These are phyloP conservation scores for Neocucurbitaria cava DNA, from an alignment of 2,329 filamentous ascomycete species.

Conservation along the genomic window DNA sequence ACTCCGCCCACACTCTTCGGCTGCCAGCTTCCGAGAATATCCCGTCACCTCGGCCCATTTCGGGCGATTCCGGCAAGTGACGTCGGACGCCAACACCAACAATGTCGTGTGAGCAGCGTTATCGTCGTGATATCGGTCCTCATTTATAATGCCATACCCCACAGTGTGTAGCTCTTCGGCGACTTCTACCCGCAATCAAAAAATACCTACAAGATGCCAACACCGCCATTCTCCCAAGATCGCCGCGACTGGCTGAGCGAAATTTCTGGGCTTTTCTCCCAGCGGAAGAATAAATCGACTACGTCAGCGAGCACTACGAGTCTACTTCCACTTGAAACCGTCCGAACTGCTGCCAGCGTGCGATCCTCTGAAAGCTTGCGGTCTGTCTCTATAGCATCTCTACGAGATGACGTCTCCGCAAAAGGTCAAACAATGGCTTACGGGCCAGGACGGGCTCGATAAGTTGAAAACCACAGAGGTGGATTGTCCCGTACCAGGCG, in stretches of 20 bases:
- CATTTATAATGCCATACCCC: constrained; percentile 26
- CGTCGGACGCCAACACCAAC: constrained; percentile 70
- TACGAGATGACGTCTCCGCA: constrained; percentile 32
- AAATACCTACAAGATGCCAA: constrained; percentile 35
- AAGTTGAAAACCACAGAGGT: constrained; percentile 46
- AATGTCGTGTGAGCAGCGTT: constrained; percentile 62
- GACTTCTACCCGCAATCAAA: constrained; percentile 10
- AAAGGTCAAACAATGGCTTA: constrained; percentile 52
- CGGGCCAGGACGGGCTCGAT: constrained; percentile 52
- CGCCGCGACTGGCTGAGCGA: constrained; percentile 46
- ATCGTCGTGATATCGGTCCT: constrained; percentile 66
- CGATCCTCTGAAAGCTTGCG: constrained; percentile 10
- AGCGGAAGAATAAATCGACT: constrained; percentile 21
- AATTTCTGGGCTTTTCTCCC: constrained; percentile 35
- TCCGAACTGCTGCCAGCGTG: constrained; percentile 7
- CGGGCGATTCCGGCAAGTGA: constrained; percentile 60
- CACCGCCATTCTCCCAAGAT: constrained; percentile 45
- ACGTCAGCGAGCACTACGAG: constrained; percentile 14
- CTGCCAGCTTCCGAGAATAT: constrained; percentile 10
- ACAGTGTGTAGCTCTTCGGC: constrained; percentile 15
- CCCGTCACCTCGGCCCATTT: constrained; percentile 23
- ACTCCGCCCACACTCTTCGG: constrained; percentile 7
- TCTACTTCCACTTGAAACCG: constrained; percentile 1
- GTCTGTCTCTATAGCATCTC: constrained; percentile 8
- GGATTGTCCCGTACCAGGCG: constrained; percentile 43